Conservation (phyloP, 2,329 filamentous ascomycete species). For the Fusarium sororula region DNA sequence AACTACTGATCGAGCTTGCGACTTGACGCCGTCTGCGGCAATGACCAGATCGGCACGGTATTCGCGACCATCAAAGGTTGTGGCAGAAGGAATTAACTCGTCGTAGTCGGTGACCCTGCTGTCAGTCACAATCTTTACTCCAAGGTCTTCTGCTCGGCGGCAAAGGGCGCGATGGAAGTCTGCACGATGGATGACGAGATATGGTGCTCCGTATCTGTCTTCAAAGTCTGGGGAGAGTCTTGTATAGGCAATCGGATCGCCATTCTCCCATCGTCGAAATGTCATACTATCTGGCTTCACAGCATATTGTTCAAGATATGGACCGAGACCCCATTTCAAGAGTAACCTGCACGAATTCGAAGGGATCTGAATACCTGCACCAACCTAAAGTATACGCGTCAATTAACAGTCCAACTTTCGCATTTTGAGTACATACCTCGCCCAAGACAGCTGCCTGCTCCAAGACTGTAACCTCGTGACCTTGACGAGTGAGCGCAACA, state of each 20-base stretch:
- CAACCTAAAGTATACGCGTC: neutral
- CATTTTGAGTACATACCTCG: neutral
- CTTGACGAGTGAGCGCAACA: neutral
- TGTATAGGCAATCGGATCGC: neutral
- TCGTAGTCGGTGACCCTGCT: neutral
- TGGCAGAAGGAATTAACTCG: neutral
- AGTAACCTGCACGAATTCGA: neutral
- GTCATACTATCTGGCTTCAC: constrained; percentile 6
- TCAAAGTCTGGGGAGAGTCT: neutral
- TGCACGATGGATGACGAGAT: neutral
- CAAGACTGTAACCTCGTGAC: neutral
- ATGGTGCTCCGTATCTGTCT: neutral
- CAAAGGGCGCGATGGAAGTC: neutral
- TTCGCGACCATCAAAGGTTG: neutral
- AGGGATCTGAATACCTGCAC: constrained; percentile 4
- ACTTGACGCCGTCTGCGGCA: constrained; percentile 3
- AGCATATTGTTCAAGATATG: neutral
- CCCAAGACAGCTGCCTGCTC: neutral
- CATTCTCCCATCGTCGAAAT: neutral
- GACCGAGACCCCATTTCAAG: neutral
- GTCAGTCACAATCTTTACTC: neutral
- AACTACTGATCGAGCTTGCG: neutral
- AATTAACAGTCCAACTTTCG: accelerated
- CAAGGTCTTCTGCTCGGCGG: neutral
- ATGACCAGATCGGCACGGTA: neutral